Evolutionary conservation across 441 rosid genomes (phyloP).

Genomic region (Gossypium gossypioides): DNA sequence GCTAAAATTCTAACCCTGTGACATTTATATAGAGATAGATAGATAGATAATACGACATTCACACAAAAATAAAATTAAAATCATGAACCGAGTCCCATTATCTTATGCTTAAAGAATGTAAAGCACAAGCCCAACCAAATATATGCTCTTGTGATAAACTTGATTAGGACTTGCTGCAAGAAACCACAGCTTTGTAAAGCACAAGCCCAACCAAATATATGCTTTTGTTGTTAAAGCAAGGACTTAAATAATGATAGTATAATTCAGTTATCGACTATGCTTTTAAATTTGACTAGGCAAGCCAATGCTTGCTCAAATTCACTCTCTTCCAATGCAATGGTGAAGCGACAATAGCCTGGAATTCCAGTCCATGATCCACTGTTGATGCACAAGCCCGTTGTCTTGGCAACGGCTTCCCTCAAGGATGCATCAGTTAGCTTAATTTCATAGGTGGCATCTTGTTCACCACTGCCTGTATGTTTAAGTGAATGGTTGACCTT

Average conservation of each 20-base stretch:
- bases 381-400: slow-evolving; percentile 78
- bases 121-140: not conserved
- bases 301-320: slow-evolving; percentile 67
- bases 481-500: slow-evolving; percentile 27
- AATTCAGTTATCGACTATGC: slow-evolving; percentile 20
- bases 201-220: not conserved
- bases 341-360: slow-evolving; percentile 82
- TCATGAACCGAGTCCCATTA: not conserved
- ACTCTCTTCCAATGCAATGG: slow-evolving; percentile 55
- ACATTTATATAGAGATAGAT: not conserved
- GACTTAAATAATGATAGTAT: not conserved
- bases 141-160: not conserved
- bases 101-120: not conserved
- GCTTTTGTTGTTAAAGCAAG: not conserved
- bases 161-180: too few relatives aligned
- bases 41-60: not conserved
- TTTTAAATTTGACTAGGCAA: slow-evolving; percentile 51
- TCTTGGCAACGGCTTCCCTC: slow-evolving; percentile 56
- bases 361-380: slow-evolving; percentile 76
- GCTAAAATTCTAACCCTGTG: not conserved
- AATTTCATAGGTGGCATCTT: slow-evolving; percentile 20
- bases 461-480: slow-evolving; percentile 16
- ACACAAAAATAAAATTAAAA: not conserved
- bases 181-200: not conserved
- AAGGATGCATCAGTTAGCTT: slow-evolving; percentile 50